Conservation (phyloP, 2,329 filamentous ascomycete genomes). For the Aquanectria penicillioides region DNA sequence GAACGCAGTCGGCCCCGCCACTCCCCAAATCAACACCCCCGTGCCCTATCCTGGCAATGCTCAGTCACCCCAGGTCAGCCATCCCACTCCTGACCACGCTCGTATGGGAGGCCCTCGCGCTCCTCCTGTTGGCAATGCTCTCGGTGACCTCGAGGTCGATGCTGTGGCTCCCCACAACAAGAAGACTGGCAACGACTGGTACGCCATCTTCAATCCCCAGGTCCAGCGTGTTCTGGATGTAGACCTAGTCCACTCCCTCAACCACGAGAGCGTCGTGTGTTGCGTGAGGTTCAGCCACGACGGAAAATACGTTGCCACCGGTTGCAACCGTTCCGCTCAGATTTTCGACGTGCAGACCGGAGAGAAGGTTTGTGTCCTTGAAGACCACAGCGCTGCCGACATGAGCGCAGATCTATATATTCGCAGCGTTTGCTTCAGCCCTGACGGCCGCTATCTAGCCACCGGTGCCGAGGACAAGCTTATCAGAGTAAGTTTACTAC, state of each 20-base stretch:
- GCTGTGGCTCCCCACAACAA: conserved; percentile 87
- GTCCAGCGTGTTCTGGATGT: conserved; percentile 92
- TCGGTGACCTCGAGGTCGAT: conserved; percentile 89
- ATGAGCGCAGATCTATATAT: conserved; percentile 95
- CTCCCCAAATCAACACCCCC: conserved; percentile 90
- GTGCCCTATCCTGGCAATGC: conserved; percentile 85
- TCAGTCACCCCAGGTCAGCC: conserved; percentile 86
- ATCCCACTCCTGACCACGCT: conserved; percentile 78
- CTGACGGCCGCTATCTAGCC: conserved; percentile 91
- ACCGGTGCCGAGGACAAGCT: conserved; percentile 98
- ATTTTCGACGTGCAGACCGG: conserved; percentile 94
- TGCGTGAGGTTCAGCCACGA: conserved; percentile 97
- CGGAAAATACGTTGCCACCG: conserved; percentile 94
- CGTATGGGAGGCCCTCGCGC: conserved; percentile 62
- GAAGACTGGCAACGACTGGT: conserved; percentile 92
- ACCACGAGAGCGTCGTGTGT: conserved; percentile 96
- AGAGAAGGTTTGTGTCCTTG: conserved; percentile 86
- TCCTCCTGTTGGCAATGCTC: conserved; percentile 66
- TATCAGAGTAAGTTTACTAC: conserved; percentile 76
- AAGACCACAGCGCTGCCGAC: conserved; percentile 83
- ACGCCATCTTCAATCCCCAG: conserved; percentile 94
- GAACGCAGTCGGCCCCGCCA: conserved; percentile 75
- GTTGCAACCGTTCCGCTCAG: conserved; percentile 98
- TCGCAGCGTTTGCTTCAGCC: conserved; percentile 97
- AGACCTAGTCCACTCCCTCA: conserved; percentile 90